phyloP scores from a whole-genome alignment of 2,329 filamentous ascomycete genomes.

The Fusarium xylarioides region DNA sequence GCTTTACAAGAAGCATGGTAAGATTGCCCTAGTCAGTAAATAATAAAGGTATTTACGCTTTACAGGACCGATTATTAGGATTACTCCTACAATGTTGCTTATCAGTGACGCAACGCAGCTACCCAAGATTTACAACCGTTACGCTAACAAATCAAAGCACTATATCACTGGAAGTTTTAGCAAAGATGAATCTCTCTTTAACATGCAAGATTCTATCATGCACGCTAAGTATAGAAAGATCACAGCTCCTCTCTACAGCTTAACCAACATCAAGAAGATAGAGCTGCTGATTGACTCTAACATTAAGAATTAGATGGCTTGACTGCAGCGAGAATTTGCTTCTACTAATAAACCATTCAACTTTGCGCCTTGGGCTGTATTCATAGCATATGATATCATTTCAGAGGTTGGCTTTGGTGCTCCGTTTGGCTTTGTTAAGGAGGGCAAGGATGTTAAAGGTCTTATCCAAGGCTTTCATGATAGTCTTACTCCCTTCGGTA shows the following conservation, averaged over 20 bases:
- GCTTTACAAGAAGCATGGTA: constrained; percentile 30
- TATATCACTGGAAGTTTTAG: constrained; percentile 68
- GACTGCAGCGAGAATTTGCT: constrained; percentile 58
- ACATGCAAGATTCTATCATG: constrained; percentile 61
- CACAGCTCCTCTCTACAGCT: constrained; percentile 63
- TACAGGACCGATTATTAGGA: constrained; percentile 34
- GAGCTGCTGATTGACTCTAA: constrained; percentile 63
- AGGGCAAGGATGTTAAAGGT: constrained; percentile 55
- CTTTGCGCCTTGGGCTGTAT: constrained; percentile 53
- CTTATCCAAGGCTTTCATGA: constrained; percentile 47
- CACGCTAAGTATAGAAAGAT: constrained; percentile 64
- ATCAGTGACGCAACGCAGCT: constrained; percentile 57
- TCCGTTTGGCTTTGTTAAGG: constrained; percentile 56
- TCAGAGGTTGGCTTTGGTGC: constrained; percentile 56
- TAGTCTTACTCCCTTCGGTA: constrained; percentile 23
- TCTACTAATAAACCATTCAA: constrained; percentile 57
- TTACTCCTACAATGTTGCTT: constrained; percentile 40
- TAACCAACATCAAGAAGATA: constrained; percentile 66
- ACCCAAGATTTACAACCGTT: constrained; percentile 63
- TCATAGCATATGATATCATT: constrained; percentile 57
- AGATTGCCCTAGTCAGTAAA: neutral
- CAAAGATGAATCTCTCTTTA: constrained; percentile 64
- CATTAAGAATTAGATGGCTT: constrained; percentile 60
- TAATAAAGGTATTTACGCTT: neutral
- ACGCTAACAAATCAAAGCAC: constrained; percentile 65